These are phyloP conservation scores for Hypoxylon sp. DNA, from an alignment of 2,329 filamentous ascomycete species.

Conservation along the genomic window DNA sequence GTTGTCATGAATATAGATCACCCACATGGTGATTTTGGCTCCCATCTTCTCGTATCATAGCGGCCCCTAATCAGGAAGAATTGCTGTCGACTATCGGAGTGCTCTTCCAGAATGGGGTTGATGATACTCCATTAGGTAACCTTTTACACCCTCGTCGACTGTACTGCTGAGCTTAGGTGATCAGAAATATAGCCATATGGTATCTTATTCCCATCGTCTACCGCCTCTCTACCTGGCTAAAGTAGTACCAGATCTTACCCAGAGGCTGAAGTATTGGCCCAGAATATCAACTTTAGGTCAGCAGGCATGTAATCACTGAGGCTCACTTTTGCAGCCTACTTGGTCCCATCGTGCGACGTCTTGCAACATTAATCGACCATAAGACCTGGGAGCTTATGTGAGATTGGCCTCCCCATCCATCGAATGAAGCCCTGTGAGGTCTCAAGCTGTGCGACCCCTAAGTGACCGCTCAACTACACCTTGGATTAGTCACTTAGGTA, in stretches of 20 bases:
- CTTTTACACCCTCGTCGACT: not conserved
- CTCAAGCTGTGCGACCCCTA: not conserved
- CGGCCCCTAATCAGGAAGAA: not conserved
- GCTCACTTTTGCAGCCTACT: constrained; percentile 14
- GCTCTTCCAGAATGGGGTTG: not conserved
- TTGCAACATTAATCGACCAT: no score
- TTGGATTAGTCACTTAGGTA: no score
- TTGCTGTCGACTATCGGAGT: not conserved
- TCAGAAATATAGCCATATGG: constrained; percentile 12
- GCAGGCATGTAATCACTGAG: constrained; percentile 17
- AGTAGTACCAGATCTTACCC: constrained; percentile 15
- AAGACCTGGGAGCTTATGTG: constrained; percentile 21
- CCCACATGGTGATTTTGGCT: constrained; percentile 7
- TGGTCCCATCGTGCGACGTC: not conserved
- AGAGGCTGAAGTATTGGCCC: not conserved
- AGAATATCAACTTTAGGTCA: constrained; percentile 10
- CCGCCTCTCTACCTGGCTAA: not conserved
- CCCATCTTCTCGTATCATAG: not conserved
- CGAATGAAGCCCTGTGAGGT: not conserved
- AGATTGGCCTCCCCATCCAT: not conserved
- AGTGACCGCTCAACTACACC: not conserved
- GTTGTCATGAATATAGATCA: constrained; percentile 3
- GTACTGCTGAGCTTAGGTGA: constrained; percentile 18
- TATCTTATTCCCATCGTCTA: constrained; percentile 3
- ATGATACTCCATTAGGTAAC: constrained; percentile 9